phyloP scores from a whole-genome alignment of 495 filamentous ascomycete genomes.

The Poronia punctata region DNA sequence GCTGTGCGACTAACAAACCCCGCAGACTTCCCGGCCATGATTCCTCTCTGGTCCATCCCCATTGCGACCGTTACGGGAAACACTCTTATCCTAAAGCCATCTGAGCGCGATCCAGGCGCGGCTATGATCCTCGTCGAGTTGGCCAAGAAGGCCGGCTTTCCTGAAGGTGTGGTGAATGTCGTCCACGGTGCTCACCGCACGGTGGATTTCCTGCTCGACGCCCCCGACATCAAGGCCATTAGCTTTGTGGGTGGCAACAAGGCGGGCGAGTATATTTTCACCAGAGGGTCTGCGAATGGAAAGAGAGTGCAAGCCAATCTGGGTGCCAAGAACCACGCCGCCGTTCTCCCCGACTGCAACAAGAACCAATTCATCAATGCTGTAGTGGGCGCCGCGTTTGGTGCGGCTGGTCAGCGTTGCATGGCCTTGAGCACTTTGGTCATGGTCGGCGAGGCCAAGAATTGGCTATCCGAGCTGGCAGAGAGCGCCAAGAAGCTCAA shows the following conservation, averaged over 20 bases:
- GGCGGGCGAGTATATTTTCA: conserved; percentile 95
- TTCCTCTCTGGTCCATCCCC: conserved; percentile 94
- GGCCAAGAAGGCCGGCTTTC: conserved; percentile 85
- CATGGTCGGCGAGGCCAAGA: conserved; percentile 88
- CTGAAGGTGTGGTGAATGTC: conserved; percentile 88
- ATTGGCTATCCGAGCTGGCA: conserved; percentile 86
- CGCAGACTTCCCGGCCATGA: conserved; percentile 97
- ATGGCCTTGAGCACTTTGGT: conserved; percentile 95
- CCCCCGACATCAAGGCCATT: conserved; percentile 94
- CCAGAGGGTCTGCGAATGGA: conserved; percentile 83
- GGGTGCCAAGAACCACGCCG: conserved; percentile 97
- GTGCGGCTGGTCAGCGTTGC: conserved; percentile 93
- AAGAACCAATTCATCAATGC: conserved; percentile 96
- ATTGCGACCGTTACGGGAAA: conserved; percentile 93
- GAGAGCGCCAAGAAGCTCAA: conserved; percentile 84
- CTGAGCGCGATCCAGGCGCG: conserved; percentile 95
- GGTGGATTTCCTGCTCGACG: conserved; percentile 96
- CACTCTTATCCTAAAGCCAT: conserved; percentile 91
- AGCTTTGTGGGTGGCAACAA: conserved; percentile 95
- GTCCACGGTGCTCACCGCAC: conserved; percentile 86
- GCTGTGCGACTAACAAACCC: conserved; percentile 11
- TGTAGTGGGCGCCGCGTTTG: conserved; percentile 91
- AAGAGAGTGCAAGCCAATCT: conserved; percentile 94
- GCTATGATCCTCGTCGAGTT: conserved; percentile 97
- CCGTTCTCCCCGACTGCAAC: conserved; percentile 91